Conservation (phyloP, 1,284 basidiomycete species). For the Sparassis latifolia region DNA sequence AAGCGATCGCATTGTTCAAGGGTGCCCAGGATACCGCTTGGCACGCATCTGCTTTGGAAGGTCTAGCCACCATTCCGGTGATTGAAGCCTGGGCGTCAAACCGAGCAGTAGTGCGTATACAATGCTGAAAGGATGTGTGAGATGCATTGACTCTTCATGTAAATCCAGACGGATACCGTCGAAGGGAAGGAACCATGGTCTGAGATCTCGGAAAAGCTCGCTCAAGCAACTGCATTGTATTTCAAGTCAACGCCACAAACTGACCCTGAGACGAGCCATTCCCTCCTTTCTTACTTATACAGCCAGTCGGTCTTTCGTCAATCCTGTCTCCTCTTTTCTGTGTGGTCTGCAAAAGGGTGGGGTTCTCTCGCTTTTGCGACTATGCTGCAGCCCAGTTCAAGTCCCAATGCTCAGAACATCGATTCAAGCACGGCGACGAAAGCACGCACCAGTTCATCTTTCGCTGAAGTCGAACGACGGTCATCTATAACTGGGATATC, state of each 20-base stretch:
- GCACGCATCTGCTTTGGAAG: conserved; percentile 85
- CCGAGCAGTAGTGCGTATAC: conserved; percentile 57
- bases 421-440: conserved; percentile 23
- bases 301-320: conserved; percentile 62
- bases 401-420: conserved; percentile 44
- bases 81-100: conserved; percentile 78
- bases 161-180: conserved; percentile 11
- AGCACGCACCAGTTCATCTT: conserved; percentile 22
- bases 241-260: conserved; percentile 42
- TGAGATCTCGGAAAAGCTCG: conserved; percentile 62
- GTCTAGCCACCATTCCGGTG: conserved; percentile 70
- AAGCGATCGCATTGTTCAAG: conserved; percentile 72
- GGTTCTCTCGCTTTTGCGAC: conserved; percentile 72
- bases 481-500: conserved; percentile 62
- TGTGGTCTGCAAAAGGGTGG: conserved; percentile 87
- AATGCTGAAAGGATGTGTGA: background rate
- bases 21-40: conserved; percentile 72
- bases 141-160: conserved; percentile 23
- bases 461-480: conserved; percentile 52
- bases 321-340: conserved; percentile 59
- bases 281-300: conserved; percentile 62
- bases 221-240: conserved; percentile 60
- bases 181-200: conserved; percentile 59
- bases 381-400: conserved; percentile 60
- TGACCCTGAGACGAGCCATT: conserved; percentile 51